Evolutionary conservation across 2,329 filamentous ascomycete species (phyloP).

Genomic region (Fusarium coicis): DNA sequence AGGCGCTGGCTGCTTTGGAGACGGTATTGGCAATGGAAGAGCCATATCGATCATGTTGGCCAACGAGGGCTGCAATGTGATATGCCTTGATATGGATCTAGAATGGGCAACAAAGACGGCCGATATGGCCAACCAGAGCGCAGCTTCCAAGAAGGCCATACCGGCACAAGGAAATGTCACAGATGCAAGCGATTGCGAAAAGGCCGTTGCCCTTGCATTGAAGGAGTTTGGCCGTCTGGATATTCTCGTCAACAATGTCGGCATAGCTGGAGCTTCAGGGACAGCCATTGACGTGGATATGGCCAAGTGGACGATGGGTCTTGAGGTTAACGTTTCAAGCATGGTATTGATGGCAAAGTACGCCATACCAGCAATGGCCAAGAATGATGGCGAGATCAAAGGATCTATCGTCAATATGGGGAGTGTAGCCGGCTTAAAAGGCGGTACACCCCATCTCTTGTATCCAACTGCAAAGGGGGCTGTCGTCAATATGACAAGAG

Average conservation of each 20-base stretch:
- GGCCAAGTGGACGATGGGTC: conserved; percentile 63
- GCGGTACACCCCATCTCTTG: conserved; percentile 57
- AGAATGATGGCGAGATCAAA: conserved; percentile 59
- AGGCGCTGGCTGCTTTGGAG: conserved; percentile 65
- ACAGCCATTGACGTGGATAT: conserved; percentile 71
- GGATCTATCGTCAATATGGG: conserved; percentile 72
- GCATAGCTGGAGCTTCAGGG: conserved; percentile 67
- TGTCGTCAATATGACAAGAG: conserved; percentile 62
- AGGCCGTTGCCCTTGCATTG: conserved; percentile 54
- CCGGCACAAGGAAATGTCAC: conserved; percentile 66
- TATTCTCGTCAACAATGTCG: conserved; percentile 74
- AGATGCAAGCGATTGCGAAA: conserved; percentile 60
- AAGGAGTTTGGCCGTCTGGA: conserved; percentile 66
- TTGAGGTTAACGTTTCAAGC: conserved; percentile 71
- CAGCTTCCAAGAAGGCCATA: conserved; percentile 52
- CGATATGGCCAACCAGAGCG: conserved; percentile 59
- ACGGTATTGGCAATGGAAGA: conserved; percentile 70
- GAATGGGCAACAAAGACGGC: conserved; percentile 63
- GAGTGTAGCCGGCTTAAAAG: conserved; percentile 66
- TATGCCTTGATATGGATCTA: conserved; percentile 66
- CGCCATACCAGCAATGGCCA: conserved; percentile 68
- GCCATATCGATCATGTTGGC: conserved; percentile 69
- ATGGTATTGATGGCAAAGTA: conserved; percentile 74
- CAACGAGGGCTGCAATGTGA: conserved; percentile 65
- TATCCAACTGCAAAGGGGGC: conserved; percentile 62